phyloP scores from a whole-genome alignment of 495 filamentous ascomycete genomes.

The Penicillium silybi region DNA sequence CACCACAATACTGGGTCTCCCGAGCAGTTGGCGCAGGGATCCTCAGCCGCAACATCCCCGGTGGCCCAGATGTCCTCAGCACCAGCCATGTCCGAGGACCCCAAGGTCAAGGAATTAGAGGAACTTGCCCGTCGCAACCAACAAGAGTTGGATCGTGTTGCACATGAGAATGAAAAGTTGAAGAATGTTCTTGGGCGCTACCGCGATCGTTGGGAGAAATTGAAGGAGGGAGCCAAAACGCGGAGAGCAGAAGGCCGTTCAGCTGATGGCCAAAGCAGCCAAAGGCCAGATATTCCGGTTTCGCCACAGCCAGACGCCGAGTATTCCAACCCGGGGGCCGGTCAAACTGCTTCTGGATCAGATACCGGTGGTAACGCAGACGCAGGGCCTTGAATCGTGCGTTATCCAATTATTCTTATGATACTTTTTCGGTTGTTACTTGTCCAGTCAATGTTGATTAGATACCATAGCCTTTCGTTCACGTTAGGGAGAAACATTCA shows the following conservation, averaged over 20 bases:
- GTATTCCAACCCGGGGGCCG: background rate
- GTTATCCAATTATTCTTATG: background rate
- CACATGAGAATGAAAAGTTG: slow-evolving; percentile 66
- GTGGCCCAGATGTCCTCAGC: slow-evolving; percentile 19
- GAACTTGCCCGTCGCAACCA: slow-evolving; percentile 42
- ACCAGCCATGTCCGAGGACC: slow-evolving; percentile 28
- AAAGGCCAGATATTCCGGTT: slow-evolving; percentile 2
- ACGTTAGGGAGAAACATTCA: background rate
- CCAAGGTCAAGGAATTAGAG: slow-evolving; percentile 46
- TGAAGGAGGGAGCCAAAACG: slow-evolving; percentile 79
- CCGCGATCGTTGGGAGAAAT: slow-evolving; percentile 74
- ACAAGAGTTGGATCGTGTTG: slow-evolving; percentile 54
- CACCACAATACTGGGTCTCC: slow-evolving; percentile 41
- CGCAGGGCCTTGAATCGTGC: background rate
- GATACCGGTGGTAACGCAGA: slow-evolving; percentile 1
- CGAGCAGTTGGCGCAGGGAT: slow-evolving; percentile 20
- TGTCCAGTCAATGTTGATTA: background rate
- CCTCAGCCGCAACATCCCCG: slow-evolving; percentile 26
- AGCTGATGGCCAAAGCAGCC: slow-evolving; percentile 11
- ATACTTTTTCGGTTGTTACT: background rate
- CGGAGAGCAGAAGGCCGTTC: slow-evolving; percentile 28
- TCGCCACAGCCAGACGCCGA: slow-evolving; percentile 12
- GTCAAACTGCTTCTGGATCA: background rate
- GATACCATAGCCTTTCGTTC: background rate
- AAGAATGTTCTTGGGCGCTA: slow-evolving; percentile 63